These are phyloP conservation scores for Penicillium macrosclerotiorum DNA, from an alignment of 495 filamentous ascomycete genomes.

Conservation along the genomic window DNA sequence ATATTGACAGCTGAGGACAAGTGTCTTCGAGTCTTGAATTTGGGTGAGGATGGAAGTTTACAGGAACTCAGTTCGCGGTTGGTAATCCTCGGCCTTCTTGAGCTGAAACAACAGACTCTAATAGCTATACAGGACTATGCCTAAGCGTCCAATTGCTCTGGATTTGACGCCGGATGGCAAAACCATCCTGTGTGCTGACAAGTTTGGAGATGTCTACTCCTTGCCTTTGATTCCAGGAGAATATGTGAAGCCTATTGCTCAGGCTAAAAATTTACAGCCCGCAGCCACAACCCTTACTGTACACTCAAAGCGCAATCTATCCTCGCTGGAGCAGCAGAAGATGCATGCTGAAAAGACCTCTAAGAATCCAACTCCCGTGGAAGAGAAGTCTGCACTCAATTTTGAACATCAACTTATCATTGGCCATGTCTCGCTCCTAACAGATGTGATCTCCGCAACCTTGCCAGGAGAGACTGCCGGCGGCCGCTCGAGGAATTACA, in stretches of 20 bases:
- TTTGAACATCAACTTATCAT: constrained; percentile 77
- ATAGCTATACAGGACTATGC: constrained; percentile 63
- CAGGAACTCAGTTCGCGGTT: constrained; percentile 72
- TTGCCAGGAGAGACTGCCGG: constrained; percentile 23
- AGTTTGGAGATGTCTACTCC: constrained; percentile 93
- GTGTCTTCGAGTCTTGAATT: constrained; percentile 74
- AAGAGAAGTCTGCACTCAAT: constrained; percentile 42
- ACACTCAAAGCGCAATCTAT: constrained; percentile 76
- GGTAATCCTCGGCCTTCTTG: constrained; percentile 6
- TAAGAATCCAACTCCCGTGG: constrained; percentile 26
- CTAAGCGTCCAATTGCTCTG: constrained; percentile 80
- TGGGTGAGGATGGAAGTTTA: constrained; percentile 59
- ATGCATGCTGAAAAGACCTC: constrained; percentile 41
- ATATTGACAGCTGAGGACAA: constrained; percentile 88
- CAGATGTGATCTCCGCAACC: constrained; percentile 59
- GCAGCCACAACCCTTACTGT: constrained; percentile 74
- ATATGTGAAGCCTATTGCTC: constrained; percentile 16
- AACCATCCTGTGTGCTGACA: constrained; percentile 80
- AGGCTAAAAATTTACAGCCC: constrained; percentile 44
- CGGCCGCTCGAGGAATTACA: constrained; percentile 54
- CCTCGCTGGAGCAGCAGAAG: constrained; percentile 71
- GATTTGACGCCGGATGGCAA: constrained; percentile 62
- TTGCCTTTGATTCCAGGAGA: constrained; percentile 68
- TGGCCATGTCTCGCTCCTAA: constrained; percentile 92
- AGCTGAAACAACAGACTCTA: constrained; percentile 11